phyloP scores from a whole-genome alignment of 306 rosid genomes.

The Lablab purpureus region DNA sequence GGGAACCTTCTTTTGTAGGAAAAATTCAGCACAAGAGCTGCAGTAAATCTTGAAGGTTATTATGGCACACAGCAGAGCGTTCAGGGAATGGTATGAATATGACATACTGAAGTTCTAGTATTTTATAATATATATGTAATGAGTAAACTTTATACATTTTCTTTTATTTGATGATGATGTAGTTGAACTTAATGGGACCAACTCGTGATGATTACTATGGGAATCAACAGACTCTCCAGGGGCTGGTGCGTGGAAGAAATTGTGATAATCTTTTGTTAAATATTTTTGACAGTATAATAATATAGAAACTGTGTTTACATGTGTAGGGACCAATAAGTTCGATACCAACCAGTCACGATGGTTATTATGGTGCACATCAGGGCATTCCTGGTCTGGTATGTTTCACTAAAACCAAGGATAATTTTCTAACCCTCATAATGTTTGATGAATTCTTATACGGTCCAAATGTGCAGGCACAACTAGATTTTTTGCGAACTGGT shows the following conservation, averaged over 20 bases:
- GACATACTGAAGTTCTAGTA: constrained; percentile 40
- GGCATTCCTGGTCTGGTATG: constrained; percentile 94
- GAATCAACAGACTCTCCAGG: constrained; percentile 88
- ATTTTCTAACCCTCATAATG: constrained; percentile 34
- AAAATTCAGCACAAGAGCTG: constrained; percentile 80
- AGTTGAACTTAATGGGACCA: constrained; percentile 95
- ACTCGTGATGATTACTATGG: constrained; percentile 91
- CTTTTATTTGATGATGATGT: constrained; percentile 55
- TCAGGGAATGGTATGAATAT: constrained; percentile 85
- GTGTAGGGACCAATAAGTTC: constrained; percentile 89
- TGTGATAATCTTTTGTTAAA: constrained; percentile 26
- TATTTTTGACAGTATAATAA: constrained; percentile 26
- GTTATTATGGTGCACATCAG: constrained; percentile 83
- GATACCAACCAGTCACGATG: constrained; percentile 87
- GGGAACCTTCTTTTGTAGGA: constrained; percentile 66
- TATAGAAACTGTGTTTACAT: constrained; percentile 39
- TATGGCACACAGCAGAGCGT: constrained; percentile 81
- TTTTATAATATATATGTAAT: constrained; percentile 31
- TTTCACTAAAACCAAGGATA: constrained; percentile 41
- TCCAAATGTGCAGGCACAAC: constrained; percentile 81
- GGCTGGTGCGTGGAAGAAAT: constrained; percentile 71
- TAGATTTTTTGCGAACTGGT: constrained; percentile 88
- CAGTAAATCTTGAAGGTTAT: constrained; percentile 85
- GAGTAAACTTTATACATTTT: constrained; percentile 1
- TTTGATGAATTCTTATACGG: constrained; percentile 42